phyloP scores from a whole-genome alignment of 2,329 filamentous ascomycete species.

The Arachnomyces sp. region DNA sequence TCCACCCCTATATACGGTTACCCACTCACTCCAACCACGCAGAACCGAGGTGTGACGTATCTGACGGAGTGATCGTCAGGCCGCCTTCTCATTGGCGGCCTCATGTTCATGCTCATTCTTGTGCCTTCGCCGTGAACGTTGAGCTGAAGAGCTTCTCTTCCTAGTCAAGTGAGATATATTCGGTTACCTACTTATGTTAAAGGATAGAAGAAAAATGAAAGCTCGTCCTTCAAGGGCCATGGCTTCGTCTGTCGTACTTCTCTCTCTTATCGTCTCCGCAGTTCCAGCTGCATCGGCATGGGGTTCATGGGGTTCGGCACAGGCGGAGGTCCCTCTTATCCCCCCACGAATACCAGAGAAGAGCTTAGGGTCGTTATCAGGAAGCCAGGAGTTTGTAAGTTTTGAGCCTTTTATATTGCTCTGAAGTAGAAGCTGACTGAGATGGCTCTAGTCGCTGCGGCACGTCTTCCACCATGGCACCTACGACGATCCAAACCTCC shows the following conservation, averaged over 20 bases:
- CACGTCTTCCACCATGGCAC: constrained; percentile 92
- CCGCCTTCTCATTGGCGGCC: too few species aligned
- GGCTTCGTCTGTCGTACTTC: constrained; percentile 5
- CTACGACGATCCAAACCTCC: constrained; percentile 65
- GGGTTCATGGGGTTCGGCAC: constrained; percentile 16
- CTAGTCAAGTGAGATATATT: too few species aligned
- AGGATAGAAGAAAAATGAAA: too few species aligned
- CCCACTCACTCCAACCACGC: too few species aligned
- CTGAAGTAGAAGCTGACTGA: background rate
- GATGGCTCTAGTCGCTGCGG: constrained; percentile 46
- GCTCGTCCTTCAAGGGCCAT: too few species aligned
- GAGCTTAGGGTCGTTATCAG: constrained; percentile 14
- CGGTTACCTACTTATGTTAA: too few species aligned
- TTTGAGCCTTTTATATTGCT: background rate
- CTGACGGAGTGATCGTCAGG: too few species aligned
- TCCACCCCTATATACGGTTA: too few species aligned
- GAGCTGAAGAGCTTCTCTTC: too few species aligned
- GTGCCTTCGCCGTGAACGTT: too few species aligned
- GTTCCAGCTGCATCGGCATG: constrained; percentile 13
- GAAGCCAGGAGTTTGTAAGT: constrained; percentile 31
- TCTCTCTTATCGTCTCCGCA: constrained; percentile 17
- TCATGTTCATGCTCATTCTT: too few species aligned
- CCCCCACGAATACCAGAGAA: constrained; percentile 26
- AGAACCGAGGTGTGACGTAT: too few species aligned
- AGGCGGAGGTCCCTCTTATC: constrained; percentile 22